phyloP scores from a whole-genome alignment of 139 green algal species.

The Eudorina sp. region DNA sequence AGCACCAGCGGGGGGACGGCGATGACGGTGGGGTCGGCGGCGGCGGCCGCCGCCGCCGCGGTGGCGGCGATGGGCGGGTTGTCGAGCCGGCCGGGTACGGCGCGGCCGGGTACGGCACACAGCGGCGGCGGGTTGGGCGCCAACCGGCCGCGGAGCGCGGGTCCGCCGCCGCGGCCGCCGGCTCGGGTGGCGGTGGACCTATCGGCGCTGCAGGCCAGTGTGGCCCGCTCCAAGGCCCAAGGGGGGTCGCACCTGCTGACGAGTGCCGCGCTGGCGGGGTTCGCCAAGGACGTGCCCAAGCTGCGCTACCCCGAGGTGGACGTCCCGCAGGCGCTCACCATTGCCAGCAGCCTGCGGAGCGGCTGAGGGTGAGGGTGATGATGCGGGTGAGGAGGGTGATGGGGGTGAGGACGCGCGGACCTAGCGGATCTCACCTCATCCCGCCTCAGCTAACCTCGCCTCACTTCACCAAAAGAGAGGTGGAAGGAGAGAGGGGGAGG shows the following conservation, averaged over 20 bases:
- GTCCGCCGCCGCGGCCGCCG: slow-evolving; percentile 9
- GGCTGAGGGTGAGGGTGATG: background rate
- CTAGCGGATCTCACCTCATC: too few species aligned
- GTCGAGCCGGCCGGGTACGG: background rate
- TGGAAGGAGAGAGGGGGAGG: too few species aligned
- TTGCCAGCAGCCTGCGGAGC: slow-evolving; percentile 9
- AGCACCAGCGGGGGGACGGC: background rate
- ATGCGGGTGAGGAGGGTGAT: too few species aligned
- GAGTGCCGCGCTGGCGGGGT: background rate
- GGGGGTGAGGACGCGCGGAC: too few species aligned
- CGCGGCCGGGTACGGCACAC: background rate
- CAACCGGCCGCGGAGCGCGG: slow-evolving; percentile 7
- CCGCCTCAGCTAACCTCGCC: too few species aligned
- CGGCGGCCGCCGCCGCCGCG: background rate
- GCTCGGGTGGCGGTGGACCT: slow-evolving; percentile 43
- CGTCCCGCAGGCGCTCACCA: slow-evolving; percentile 21
- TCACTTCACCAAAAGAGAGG: too few species aligned
- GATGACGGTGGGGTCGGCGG: background rate
- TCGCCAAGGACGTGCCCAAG: slow-evolving; percentile 31
- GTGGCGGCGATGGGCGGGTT: background rate
- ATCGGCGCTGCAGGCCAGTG: slow-evolving; percentile 22
- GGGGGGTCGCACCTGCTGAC: slow-evolving; percentile 7
- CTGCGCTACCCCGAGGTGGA: slow-evolving; percentile 46
- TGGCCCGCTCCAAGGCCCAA: slow-evolving; percentile 25
- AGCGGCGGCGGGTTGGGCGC: background rate